phyloP scores from a whole-genome alignment of 1,284 basidiomycete genomes.

The Microbotryum intermedium region DNA sequence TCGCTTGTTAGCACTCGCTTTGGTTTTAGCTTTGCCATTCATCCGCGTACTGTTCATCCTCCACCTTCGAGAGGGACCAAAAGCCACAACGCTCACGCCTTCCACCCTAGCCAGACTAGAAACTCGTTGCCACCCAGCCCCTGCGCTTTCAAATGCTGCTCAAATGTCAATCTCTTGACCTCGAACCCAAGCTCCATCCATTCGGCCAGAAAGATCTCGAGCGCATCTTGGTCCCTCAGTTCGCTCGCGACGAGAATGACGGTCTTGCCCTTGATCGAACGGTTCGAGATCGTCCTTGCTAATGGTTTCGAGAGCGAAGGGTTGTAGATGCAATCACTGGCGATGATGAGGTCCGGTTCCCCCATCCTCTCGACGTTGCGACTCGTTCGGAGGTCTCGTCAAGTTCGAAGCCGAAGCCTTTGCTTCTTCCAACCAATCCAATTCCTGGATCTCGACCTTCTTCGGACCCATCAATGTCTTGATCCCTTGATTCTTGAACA shows the following conservation, averaged over 20 bases:
- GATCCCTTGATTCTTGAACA: slow-evolving; percentile 3
- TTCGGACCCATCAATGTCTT: neutral
- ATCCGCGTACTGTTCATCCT: too few species aligned
- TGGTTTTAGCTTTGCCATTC: too few species aligned
- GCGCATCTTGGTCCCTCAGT: slow-evolving; percentile 20
- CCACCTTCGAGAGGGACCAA: too few species aligned
- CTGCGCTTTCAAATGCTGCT: too few species aligned
- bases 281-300: slow-evolving; percentile 12
- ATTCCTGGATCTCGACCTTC: slow-evolving; percentile 1
- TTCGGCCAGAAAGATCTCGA: slow-evolving; percentile 13
- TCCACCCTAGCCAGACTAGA: too few species aligned
- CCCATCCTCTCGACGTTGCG: neutral
- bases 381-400: neutral
- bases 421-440: slow-evolving; percentile 12
- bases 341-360: slow-evolving; percentile 19
- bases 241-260: slow-evolving; percentile 21
- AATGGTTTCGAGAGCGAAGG: slow-evolving; percentile 19
- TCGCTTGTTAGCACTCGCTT: too few species aligned
- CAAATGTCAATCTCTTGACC: neutral
- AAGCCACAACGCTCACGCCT: too few species aligned
- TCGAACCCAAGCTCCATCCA: slow-evolving; percentile 5
- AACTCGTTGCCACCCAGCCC: too few species aligned
- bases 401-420: neutral
- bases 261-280: slow-evolving; percentile 2
- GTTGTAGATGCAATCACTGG: slow-evolving; percentile 31